Evolutionary conservation across 192 early-diverging fungal species (phyloP).

Genomic region (Coemansia sp.): DNA sequence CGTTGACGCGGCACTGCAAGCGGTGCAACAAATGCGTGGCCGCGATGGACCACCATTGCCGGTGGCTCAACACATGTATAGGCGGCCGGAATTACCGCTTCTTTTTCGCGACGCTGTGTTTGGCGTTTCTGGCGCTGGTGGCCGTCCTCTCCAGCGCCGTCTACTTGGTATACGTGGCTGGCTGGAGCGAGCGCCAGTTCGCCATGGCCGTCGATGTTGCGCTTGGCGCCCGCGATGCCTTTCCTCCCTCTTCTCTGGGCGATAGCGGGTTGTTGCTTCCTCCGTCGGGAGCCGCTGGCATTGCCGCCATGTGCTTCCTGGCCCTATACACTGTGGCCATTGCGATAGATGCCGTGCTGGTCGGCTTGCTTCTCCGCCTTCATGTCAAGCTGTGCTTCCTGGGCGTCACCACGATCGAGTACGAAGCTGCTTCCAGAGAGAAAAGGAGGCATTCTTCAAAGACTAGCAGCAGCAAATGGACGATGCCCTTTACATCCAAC

Average conservation of each 20-base stretch:
- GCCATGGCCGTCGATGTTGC: background rate
- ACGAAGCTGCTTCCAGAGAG: slow-evolving; percentile 11
- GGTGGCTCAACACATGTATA: slow-evolving; percentile 48
- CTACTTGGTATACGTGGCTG: slow-evolving; percentile 27
- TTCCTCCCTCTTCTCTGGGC: too few relatives aligned
- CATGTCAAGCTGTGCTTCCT: slow-evolving; percentile 38
- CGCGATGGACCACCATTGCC: slow-evolving; percentile 36
- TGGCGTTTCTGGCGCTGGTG: slow-evolving; percentile 15
- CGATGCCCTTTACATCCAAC: background rate
- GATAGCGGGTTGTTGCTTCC: background rate
- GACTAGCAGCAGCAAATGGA: too few relatives aligned
- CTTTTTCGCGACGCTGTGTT: slow-evolving; percentile 30
- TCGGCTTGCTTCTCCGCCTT: slow-evolving; percentile 29
- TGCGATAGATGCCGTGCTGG: slow-evolving; percentile 5
- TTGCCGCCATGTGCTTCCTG: slow-evolving; percentile 21
- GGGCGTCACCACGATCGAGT: slow-evolving; percentile 42
- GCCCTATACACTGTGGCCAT: slow-evolving; percentile 23
- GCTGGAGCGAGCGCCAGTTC: slow-evolving; percentile 14
- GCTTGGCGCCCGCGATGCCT: background rate
- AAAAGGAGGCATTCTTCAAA: slow-evolving; percentile 1
- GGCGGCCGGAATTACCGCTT: slow-evolving; percentile 27
- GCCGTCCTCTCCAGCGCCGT: slow-evolving; percentile 9
- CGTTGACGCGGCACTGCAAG: slow-evolving; percentile 54
- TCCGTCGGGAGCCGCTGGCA: background rate
- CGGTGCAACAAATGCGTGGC: slow-evolving; percentile 57